A percentile compares a stretch with the other conserved stretches of the same genome.
Conservation (phyloP, 208 protist species). For the Trypanosoma rangeli region DNA sequence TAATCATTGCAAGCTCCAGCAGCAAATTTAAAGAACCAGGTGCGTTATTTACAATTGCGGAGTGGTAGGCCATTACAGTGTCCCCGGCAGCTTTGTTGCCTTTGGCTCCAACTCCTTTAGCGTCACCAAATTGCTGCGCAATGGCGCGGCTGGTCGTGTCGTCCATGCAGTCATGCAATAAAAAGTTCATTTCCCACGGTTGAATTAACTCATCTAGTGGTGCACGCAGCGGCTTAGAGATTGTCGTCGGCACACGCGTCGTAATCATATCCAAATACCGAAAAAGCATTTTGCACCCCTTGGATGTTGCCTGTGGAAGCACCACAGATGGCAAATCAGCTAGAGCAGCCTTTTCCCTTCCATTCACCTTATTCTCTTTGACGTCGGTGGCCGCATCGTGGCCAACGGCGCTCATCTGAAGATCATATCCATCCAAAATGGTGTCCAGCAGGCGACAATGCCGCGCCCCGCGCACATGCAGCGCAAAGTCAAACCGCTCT, state of each 20-base stretch:
- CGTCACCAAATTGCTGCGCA: conserved; percentile 5
- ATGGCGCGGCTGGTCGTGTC: conserved; percentile 16
- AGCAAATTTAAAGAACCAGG: conserved; percentile 47
- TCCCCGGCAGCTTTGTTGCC: neutral
- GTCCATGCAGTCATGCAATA: conserved; percentile 52
- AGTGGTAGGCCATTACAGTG: neutral
- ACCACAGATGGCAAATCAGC: conserved; percentile 60
- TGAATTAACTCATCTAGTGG: conserved; percentile 83
- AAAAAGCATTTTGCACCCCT: conserved; percentile 72
- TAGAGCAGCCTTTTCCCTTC: conserved; percentile 18
- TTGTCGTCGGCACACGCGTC: conserved; percentile 65
- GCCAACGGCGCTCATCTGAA: conserved; percentile 24
- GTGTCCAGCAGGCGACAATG: conserved; percentile 76
- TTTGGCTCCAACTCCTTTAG: neutral
- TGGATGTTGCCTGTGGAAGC: conserved; percentile 63
- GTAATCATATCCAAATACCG: conserved; percentile 72
- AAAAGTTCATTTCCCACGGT: conserved; percentile 80
- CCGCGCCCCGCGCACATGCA: conserved; percentile 74
- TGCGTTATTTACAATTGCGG: conserved; percentile 36
- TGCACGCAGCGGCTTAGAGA: conserved; percentile 79
- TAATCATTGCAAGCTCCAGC: conserved; percentile 83
- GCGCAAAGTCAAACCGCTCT: conserved; percentile 57
- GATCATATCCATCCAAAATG: conserved; percentile 62
- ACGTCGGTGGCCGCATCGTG: neutral
- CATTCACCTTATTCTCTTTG: neutral